phyloP scores from a whole-genome alignment of 2,329 filamentous ascomycete species.

The Aspergillus aculeatinus region DNA sequence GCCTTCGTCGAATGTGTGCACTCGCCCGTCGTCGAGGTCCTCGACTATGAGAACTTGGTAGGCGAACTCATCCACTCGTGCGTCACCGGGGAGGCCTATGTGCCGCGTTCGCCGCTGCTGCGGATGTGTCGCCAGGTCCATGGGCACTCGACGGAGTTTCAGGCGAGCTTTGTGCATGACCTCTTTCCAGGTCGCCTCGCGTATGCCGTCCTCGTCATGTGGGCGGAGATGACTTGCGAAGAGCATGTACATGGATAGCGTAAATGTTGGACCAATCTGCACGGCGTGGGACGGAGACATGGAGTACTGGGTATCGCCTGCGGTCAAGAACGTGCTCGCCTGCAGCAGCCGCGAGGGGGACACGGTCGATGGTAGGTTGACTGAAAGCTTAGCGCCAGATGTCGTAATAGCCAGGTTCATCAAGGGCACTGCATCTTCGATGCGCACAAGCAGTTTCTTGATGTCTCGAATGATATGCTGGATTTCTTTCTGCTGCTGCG shows the following conservation, averaged over 20 bases:
- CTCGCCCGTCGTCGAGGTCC: constrained; percentile 70
- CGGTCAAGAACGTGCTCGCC: constrained; percentile 84
- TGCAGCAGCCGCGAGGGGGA: constrained; percentile 89
- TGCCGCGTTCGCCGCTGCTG: constrained; percentile 13
- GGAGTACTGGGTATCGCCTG: constrained; percentile 81
- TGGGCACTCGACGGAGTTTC: constrained; percentile 70
- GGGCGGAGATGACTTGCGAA: constrained; percentile 74
- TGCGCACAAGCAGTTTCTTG: constrained; percentile 69
- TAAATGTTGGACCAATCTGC: constrained; percentile 85
- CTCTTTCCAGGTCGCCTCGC: constrained; percentile 86
- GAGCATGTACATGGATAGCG: constrained; percentile 89
- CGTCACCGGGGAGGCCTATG: constrained; percentile 39
- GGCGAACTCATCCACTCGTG: constrained; percentile 62
- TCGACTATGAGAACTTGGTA: constrained; percentile 83
- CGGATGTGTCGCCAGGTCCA: constrained; percentile 48
- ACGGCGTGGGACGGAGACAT: constrained; percentile 62
- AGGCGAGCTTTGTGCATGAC: constrained; percentile 90
- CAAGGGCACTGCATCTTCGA: constrained; percentile 87
- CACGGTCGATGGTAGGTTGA: constrained; percentile 74
- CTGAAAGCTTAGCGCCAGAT: constrained; percentile 82
- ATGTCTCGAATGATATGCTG: constrained; percentile 72
- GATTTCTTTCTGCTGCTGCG: constrained; percentile 64
- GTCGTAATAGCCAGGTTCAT: constrained; percentile 93
- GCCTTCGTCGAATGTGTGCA: constrained; percentile 65
- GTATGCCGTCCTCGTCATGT: constrained; percentile 56